Evolutionary conservation across 1,284 basidiomycete genomes (phyloP).

Genomic region (Butyriboletus regius): DNA sequence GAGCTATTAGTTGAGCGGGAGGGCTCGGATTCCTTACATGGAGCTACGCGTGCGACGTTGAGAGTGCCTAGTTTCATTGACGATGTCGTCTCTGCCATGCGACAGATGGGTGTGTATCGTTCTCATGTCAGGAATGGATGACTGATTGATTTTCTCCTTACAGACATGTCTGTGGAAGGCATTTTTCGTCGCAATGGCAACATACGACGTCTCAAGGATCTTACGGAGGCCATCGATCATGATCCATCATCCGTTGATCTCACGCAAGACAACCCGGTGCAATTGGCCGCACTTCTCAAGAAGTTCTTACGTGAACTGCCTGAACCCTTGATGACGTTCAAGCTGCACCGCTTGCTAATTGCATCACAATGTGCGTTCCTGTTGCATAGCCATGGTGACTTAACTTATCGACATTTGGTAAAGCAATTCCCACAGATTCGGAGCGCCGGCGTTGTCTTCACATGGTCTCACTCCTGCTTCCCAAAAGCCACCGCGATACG

Average conservation of each 20-base stretch:
- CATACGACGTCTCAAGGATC: conserved; percentile 83
- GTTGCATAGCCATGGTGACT: background rate
- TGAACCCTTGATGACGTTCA: conserved; percentile 92
- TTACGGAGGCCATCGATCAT: conserved; percentile 88
- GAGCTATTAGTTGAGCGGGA: conserved; percentile 93
- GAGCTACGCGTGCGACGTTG: conserved; percentile 77
- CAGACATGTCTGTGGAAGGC: conserved; percentile 97
- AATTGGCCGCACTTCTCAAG: conserved; percentile 92
- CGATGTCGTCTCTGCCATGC: conserved; percentile 95
- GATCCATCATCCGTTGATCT: conserved; percentile 86
- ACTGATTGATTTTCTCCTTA: conserved; percentile 2
- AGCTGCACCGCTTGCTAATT: conserved; percentile 83
- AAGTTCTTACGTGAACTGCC: conserved; percentile 95
- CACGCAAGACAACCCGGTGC: conserved; percentile 91
- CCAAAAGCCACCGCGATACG: conserved; percentile 90
- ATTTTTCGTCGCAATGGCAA: conserved; percentile 99
- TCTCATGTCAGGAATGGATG: conserved; percentile 2
- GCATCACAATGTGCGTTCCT: conserved; percentile 72
- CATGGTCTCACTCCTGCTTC: conserved; percentile 79
- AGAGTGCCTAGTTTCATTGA: conserved; percentile 96
- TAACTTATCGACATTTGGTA: conserved; percentile 11
- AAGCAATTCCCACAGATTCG: conserved; percentile 68
- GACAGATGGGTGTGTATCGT: conserved; percentile 83
- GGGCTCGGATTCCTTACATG: conserved; percentile 87
- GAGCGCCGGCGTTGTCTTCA: conserved; percentile 83